phyloP scores from a whole-genome alignment of 2,329 filamentous ascomycete species.

The Xylaria sp. region DNA sequence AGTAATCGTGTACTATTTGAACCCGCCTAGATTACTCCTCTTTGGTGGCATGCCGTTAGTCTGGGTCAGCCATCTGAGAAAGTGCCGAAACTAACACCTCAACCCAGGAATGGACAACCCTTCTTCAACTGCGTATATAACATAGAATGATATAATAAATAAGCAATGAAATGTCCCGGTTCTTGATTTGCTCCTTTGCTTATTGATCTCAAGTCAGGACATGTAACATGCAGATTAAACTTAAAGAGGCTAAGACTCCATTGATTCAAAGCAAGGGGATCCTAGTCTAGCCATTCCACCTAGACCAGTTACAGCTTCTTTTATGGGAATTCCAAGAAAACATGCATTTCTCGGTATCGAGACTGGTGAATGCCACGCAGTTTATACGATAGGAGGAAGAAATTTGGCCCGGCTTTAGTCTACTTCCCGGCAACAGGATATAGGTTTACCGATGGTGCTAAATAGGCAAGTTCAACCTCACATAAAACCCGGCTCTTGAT shows the following conservation, averaged over 20 bases:
- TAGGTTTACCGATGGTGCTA: not conserved
- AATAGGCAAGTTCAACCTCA: not conserved
- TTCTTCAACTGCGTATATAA: not conserved
- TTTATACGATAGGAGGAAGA: not conserved
- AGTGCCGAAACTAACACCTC: not conserved
- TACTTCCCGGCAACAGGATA: not conserved
- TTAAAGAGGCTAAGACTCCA: not conserved
- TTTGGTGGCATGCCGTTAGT: not conserved
- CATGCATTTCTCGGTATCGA: not conserved
- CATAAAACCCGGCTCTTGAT: not conserved
- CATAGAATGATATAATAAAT: not conserved
- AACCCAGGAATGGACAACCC: not conserved
- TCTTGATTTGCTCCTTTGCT: not conserved
- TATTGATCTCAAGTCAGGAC: not conserved
- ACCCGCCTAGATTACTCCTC: not conserved
- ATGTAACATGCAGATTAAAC: not conserved
- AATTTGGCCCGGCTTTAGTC: not conserved
- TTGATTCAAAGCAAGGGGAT: conserved; percentile 6
- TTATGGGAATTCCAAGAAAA: not conserved
- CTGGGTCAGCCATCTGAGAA: not conserved
- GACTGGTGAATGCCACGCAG: not conserved
- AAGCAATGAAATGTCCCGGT: not conserved
- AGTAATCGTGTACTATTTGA: not conserved
- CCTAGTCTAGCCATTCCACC: not conserved
- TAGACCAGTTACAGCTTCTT: not conserved